Base-by-base conservation (phyloP, 164 flowering plant genomes). In the Berberis vulgaris region DNA sequence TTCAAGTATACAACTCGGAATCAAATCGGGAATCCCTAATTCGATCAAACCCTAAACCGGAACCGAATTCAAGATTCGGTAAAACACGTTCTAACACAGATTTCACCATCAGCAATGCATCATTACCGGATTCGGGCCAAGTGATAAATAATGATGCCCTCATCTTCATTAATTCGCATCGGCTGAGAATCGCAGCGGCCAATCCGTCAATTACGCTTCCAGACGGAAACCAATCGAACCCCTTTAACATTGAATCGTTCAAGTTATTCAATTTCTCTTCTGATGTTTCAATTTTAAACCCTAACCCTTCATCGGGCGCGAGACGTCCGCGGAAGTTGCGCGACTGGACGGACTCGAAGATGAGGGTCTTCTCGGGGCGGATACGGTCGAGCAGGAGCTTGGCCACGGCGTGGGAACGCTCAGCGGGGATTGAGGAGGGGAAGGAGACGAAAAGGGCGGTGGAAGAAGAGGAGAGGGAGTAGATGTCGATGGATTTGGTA, bases 181-280 rank as follows among this genome's bases (percentile, higher is more conserved):
- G 73, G 9, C 72, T 71, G 72, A 90, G 62, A 40, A 90, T 65
- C 67, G 97, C 88, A 60, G 97, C 97, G 49, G 65, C 76, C 65
- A 88, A 70, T 56, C 97, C 95, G 68, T 90, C 96, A 0, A 86
- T 69, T 62, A 90, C 71, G 53, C 95, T 90, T 45, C 93, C 97
- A 3, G 95, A 85, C 47, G 88, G 91, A 55, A 83, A 84, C 64
- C 78, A 86, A 42, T 78, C 82, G 47, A 88, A 10, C 55, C 66
- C 77, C 67, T 74, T 77, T 8, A 82, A 45, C 61, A 78, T 60
- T 2, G 67, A 26, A 43, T 42, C 59, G 3, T 5, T 45, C 60
- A 10, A 54, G 49, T 45, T 71, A 10, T 7, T 7, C 53, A 60
- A 67, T 64, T 81, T 79, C 69, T 83, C 82, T 6, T 72, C 40